Evolutionary conservation across 768 basidiomycete genomes (phyloP), one percentile per base, ranked within the genome.

Genomic region (Lyophyllum shimeji): DNA sequence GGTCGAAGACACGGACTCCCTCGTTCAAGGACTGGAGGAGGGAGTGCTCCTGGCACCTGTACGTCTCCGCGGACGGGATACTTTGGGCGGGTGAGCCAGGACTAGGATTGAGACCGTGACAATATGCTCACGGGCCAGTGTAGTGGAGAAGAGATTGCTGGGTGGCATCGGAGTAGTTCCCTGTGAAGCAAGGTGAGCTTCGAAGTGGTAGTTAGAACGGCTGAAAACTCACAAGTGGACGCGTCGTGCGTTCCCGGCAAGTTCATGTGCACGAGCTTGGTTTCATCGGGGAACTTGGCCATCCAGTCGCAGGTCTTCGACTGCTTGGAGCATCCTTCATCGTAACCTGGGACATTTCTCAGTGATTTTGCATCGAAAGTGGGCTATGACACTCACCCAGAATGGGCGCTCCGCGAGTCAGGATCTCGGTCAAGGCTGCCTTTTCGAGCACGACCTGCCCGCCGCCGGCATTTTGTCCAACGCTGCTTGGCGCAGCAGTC

Each of bases 221-320:
- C 13, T 9, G 8, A n/a, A 7, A 34, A 55, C 69, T 27, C 63
- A 76, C 79, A 76, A 11, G 81, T 81, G 1, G 76, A 68, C 0
- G 79, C 69, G 63, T 82, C 81, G 56, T 82, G 80, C 2, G 77
- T 79, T 25, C 80, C 81, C 11, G 80, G 81, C n/a, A 82, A 59
- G 59, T 80, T 81, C 76, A 81, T 77, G 39, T 75, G 73, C 8
- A 77, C 76, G 1, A 82, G 63, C 52, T 63, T 66, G 0, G 75
- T 81, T 39, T 60, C 70, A 58, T 81, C 79, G 2, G 73, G 63
- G 33, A 78, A 53, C 25, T 65, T 70, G 7, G 75, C 70, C 80
- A 81, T 79, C 79, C 78, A 79, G 55, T 79, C 63, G 60, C 70
- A 75, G 1, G 75, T 76, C 42, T 68, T 69, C 4, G 68, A 63